A percentile compares a stretch with the other conserved stretches of the same genome.
Evolutionary conservation across 1,284 basidiomycete species (phyloP).

Genomic region (Tilletiopsis washingtonensis): DNA sequence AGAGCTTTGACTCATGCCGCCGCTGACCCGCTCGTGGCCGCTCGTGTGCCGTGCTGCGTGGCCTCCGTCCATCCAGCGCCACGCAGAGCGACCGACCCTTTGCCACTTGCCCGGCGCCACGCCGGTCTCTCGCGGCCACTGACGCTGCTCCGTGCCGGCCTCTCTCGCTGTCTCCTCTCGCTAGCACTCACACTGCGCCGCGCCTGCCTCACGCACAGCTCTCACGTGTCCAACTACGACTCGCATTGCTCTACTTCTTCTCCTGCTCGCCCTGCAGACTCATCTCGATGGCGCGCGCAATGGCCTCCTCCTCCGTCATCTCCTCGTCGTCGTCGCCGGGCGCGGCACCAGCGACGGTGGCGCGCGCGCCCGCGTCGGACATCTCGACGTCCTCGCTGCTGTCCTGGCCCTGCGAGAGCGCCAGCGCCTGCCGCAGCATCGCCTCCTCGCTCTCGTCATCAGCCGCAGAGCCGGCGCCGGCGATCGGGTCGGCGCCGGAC

Average conservation of each 20-base stretch:
- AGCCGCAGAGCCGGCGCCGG: constrained; percentile 29
- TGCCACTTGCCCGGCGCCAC: not conserved
- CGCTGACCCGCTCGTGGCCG: too few species aligned
- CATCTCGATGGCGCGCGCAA: constrained; percentile 46
- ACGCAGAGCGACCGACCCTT: not conserved
- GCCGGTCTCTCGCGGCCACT: not conserved
- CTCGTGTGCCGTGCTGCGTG: too few species aligned
- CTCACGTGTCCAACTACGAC: not conserved
- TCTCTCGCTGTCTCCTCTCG: too few species aligned
- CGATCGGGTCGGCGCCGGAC: constrained; percentile 32
- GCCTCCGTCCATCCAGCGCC: too few species aligned
- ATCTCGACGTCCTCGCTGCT: constrained; percentile 32
- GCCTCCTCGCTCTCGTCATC: constrained; percentile 35
- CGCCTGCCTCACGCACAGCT: too few species aligned
- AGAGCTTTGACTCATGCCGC: too few species aligned
- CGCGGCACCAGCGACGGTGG: constrained; percentile 19
- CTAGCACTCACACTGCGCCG: too few species aligned
- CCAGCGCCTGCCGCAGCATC: constrained; percentile 36
- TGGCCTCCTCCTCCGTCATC: constrained; percentile 46
- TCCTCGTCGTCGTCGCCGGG: constrained; percentile 44
- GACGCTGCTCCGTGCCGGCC: not conserved
- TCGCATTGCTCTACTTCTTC: constrained; percentile 3
- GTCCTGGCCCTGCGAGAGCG: constrained; percentile 23
- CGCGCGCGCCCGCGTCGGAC: constrained; percentile 16
- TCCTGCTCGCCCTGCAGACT: constrained; percentile 26